phyloP scores from a whole-genome alignment of 352 stramenopile species.

The Phytophthora parvispora region DNA sequence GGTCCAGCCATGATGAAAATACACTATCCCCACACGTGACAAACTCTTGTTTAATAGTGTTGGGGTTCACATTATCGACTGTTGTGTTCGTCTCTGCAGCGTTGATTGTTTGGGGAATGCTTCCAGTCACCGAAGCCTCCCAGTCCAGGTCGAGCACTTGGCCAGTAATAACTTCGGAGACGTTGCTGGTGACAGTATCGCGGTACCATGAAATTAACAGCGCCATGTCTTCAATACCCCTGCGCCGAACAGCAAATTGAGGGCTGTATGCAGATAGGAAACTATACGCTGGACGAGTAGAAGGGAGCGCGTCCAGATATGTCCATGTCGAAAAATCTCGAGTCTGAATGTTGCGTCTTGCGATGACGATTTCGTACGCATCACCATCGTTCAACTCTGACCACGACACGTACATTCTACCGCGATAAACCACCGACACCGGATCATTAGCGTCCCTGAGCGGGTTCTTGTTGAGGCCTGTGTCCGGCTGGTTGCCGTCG shows the following conservation, averaged over 20 bases:
- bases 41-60: constrained; percentile 35
- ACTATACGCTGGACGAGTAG: constrained; percentile 25
- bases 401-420: constrained; percentile 73
- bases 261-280: constrained; percentile 62
- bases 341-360: constrained; percentile 59
- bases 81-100: constrained; percentile 17
- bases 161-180: constrained; percentile 56
- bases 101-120: constrained; percentile 38
- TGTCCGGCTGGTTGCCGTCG: constrained; percentile 53
- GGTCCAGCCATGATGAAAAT: constrained; percentile 58
- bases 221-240: constrained; percentile 60
- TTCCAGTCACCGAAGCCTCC: constrained; percentile 39
- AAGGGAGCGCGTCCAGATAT: constrained; percentile 47
- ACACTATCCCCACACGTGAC: constrained; percentile 49
- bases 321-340: constrained; percentile 67
- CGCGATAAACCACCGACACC: constrained; percentile 51
- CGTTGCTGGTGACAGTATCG: constrained; percentile 47
- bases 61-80: constrained; percentile 24
- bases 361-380: constrained; percentile 63
- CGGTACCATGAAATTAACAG: constrained; percentile 69
- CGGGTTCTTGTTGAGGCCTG: constrained; percentile 64
- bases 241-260: constrained; percentile 51
- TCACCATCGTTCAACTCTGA: constrained; percentile 45
- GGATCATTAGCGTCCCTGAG: constrained; percentile 57
- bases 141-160: constrained; percentile 59